Evolutionary conservation across 2,329 filamentous ascomycete species (phyloP), one percentile per base, ranked within the genome.

Genomic region (Lecanosticta acicola): DNA sequence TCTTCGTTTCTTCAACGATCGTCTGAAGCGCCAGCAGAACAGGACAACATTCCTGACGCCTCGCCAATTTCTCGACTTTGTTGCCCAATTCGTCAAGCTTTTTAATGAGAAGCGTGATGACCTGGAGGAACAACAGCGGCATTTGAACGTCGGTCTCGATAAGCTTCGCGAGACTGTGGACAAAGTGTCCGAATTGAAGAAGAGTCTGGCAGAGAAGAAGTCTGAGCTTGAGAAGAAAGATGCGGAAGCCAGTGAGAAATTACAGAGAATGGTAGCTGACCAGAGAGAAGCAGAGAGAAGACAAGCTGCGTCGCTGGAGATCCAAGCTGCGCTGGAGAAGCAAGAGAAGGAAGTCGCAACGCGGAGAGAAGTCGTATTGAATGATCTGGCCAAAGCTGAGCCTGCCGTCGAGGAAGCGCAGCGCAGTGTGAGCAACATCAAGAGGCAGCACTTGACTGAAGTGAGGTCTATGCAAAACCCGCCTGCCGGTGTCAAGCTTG

Each of bases 101-200:
- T 97, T 97, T 71, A 94, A 90, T 53, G 93, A 98, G 69, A 98
- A 99, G 74, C 86, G 94, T 9, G 93, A 97, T 66, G 93, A 98
- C 63, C 79, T 99, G 1, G 93, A 99, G 68, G 93, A 99, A 66
- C 93, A 99, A 67, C 93, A 99, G 65, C 85, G 93, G 21, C 93
- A 99, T 77, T 76, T 99, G 52, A 98, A 98, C 61, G 90, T 97
- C 46, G 94, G 93, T 76, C 79, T 99, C 1, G 93, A 98, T 72
- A 99, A 99, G 68, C 76, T 99, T 20, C 81, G 87, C 57, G 93
- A 97, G 69, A 98, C 93, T 2, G 90, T 97, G 17, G 89, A 95
- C 68, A 97, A 98, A 72, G 93, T 99, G 45, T 83, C 87, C 50
- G 91, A 97, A 66, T 76, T 98, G 49, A 84, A 91, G 59, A 83